A percentile compares a stretch with the other conserved stretches of the same genome.
phyloP scores from a whole-genome alignment of 2,329 filamentous ascomycete genomes.

The Xylaria sp. region DNA sequence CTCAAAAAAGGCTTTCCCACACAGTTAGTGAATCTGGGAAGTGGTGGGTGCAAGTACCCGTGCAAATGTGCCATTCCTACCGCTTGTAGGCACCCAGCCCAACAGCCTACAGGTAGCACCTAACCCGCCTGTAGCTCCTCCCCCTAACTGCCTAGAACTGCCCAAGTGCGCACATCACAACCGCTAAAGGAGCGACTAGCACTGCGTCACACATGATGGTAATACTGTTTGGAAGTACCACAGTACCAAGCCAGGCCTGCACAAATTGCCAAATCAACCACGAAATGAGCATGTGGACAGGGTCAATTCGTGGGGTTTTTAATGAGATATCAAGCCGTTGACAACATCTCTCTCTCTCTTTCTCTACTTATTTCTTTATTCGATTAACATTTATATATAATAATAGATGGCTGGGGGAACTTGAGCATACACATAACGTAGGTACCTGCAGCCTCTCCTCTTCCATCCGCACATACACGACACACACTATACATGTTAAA shows the following conservation, averaged over 20 bases:
- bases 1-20: constrained; percentile 48
- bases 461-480: constrained; percentile 4
- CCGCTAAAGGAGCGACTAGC: constrained; percentile 29
- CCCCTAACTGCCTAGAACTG: no score
- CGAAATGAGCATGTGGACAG: constrained; percentile 28
- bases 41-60: constrained; percentile 42
- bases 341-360: background rate
- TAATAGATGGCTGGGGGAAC: constrained; percentile 3
- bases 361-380: background rate
- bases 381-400: constrained; percentile 6
- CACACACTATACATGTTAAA: constrained; percentile 12
- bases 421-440: background rate
- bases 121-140: constrained; percentile 24
- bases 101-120: constrained; percentile 21
- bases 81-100: constrained; percentile 31
- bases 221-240: constrained; percentile 9
- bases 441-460: constrained; percentile 11
- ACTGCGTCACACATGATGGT: constrained; percentile 23
- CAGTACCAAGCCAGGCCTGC: constrained; percentile 1
- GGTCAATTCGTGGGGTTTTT: constrained; percentile 30
- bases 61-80: constrained; percentile 39
- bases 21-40: constrained; percentile 40
- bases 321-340: constrained; percentile 7
- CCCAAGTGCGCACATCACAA: constrained; percentile 12
- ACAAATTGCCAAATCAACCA: constrained; percentile 25